phyloP scores from a whole-genome alignment of 371 early-diverging fungal genomes.

The Mucor ambiguus region DNA sequence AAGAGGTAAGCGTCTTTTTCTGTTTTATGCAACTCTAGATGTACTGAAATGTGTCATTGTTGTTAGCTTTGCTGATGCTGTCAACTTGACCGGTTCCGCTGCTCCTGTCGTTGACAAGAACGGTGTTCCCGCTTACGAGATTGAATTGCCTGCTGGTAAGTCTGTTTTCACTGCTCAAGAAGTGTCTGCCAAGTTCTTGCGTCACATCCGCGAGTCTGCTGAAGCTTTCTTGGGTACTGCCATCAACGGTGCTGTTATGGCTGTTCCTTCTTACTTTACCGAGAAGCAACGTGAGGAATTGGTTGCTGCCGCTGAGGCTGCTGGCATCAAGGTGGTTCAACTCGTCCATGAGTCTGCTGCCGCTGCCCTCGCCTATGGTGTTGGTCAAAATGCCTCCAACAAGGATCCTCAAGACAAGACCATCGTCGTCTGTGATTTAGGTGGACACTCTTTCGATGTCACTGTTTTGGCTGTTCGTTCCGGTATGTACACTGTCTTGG shows the following conservation, averaged over 20 bases:
- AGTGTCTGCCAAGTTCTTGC: constrained; percentile 78
- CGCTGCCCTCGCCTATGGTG: constrained; percentile 93
- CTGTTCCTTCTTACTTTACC: constrained; percentile 93
- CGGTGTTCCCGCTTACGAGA: constrained; percentile 77
- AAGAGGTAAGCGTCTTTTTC: constrained; percentile 50
- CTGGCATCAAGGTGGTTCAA: constrained; percentile 90
- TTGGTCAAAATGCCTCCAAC: constrained; percentile 60
- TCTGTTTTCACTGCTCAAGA: constrained; percentile 68
- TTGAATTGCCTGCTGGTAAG: constrained; percentile 67
- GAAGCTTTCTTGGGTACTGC: constrained; percentile 82
- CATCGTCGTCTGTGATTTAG: constrained; percentile 96
- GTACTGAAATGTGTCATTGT: background rate
- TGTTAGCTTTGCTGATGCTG: constrained; percentile 44
- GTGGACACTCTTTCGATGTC: constrained; percentile 95
- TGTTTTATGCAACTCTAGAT: background rate
- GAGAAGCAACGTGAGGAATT: constrained; percentile 86
- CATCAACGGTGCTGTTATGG: constrained; percentile 90
- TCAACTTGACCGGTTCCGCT: constrained; percentile 54
- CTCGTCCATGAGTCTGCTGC: constrained; percentile 96
- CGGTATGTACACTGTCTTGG: constrained; percentile 89
- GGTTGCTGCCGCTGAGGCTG: constrained; percentile 78
- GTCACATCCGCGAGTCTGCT: constrained; percentile 85
- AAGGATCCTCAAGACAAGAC: constrained; percentile 71
- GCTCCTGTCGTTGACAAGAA: constrained; percentile 71
- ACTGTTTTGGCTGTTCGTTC: constrained; percentile 86